Conservation (phyloP, 2,329 filamentous ascomycete genomes). For the Fusarium coffeatum region DNA sequence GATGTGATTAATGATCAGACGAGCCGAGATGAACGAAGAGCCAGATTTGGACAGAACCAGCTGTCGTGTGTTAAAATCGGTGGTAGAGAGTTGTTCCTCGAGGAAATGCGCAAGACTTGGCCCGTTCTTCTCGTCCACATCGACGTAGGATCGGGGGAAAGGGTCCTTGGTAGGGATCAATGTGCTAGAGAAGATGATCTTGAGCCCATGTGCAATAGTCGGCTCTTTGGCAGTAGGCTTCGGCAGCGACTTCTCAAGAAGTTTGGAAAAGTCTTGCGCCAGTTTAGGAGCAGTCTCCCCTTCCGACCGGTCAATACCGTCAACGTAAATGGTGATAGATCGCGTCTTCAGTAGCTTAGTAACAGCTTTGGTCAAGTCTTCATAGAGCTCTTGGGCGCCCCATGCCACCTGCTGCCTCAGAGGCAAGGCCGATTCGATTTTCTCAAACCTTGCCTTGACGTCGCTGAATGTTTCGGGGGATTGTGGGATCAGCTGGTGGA, state of each 20-base stretch:
- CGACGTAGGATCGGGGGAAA: background rate
- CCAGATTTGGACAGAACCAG: background rate
- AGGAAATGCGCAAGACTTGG: background rate
- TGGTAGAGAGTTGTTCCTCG: background rate
- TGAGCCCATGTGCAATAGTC: background rate
- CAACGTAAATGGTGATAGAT: background rate
- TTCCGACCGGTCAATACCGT: slow-evolving; percentile 3
- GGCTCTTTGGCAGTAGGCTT: background rate
- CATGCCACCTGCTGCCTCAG: background rate
- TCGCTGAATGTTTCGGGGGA: background rate
- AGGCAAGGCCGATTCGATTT: background rate
- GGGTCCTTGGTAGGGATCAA: background rate
- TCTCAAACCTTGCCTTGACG: slow-evolving; percentile 1
- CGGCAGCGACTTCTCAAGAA: background rate
- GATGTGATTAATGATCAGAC: background rate
- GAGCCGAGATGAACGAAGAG: background rate
- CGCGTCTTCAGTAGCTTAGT: background rate
- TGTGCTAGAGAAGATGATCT: slow-evolving; percentile 1
- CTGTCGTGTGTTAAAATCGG: background rate
- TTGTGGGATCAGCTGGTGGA: background rate
- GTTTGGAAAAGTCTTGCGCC: slow-evolving; percentile 5
- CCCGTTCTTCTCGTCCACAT: slow-evolving; percentile 3
- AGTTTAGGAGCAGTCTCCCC: background rate
- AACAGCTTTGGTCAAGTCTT: background rate
- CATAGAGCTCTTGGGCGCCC: slow-evolving; percentile 1